Conservation (phyloP, 768 basidiomycete genomes). For the Pisolithus tinctorius region DNA sequence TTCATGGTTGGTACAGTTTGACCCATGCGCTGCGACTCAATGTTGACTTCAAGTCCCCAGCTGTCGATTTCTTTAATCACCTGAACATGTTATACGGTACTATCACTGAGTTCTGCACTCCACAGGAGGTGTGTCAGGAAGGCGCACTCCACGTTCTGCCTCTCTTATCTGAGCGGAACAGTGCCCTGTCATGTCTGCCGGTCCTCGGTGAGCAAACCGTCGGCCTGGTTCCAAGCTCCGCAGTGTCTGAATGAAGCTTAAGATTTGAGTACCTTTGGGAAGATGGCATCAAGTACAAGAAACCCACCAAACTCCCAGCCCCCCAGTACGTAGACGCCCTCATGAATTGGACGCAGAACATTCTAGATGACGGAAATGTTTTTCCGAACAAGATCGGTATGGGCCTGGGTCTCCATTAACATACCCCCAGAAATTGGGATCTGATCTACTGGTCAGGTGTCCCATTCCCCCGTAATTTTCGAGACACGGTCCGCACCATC, state of each 20-base stretch:
- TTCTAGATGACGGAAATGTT: slow-evolving; percentile 85
- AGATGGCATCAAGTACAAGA: slow-evolving; percentile 80
- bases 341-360: slow-evolving; percentile 96
- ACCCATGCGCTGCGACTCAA: background rate
- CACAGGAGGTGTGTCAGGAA: slow-evolving; percentile 63
- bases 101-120: slow-evolving; percentile 95
- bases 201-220: slow-evolving; percentile 60
- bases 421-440: slow-evolving; percentile 2
- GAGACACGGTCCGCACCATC: slow-evolving; percentile 86
- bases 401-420: slow-evolving; percentile 2
- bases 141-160: slow-evolving; percentile 1
- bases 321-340: slow-evolving; percentile 96
- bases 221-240: background rate
- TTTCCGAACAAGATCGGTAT: slow-evolving; percentile 95
- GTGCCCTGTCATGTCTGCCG: slow-evolving; percentile 97
- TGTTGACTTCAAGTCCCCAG: slow-evolving; percentile 35
- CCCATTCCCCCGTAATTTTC: slow-evolving; percentile 85
- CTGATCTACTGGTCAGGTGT: slow-evolving; percentile 49
- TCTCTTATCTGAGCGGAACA: slow-evolving; percentile 23
- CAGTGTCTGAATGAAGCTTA: slow-evolving; percentile 6
- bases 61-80: slow-evolving; percentile 99
- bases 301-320: slow-evolving; percentile 88
- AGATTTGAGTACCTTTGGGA: slow-evolving; percentile 97
- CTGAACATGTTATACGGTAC: slow-evolving; percentile 99
- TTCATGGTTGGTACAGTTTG: slow-evolving; percentile 65